Base-by-base conservation (phyloP, 2,329 filamentous ascomycete species). In the Penicillium brasilianum region DNA sequence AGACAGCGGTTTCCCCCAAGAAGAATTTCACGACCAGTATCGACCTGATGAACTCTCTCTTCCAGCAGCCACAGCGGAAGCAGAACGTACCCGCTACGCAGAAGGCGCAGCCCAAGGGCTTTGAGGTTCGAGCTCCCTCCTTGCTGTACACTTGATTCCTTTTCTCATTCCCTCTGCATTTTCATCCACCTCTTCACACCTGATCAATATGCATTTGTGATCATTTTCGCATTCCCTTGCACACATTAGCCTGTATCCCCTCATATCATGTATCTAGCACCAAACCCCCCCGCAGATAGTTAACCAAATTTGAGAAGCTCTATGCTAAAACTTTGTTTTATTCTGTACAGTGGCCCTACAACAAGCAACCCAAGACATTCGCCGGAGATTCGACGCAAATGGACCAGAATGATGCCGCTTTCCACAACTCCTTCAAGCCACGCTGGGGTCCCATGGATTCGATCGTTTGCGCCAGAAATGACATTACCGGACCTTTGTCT, bases 1-100 rank as follows among this genome's bases (percentile, higher is more conserved):
- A 66, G 36, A 56, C 68, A 3, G 63, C 57, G 7, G 64, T 66
- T 36, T 59, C 63, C 13, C 69, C 63, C 16, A 82, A 84, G 57
- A 86, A 87, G 66, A 89, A 90, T 0, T 94, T 97, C 77, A 86
- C 88, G 20, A 97, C 90, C 20, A 93, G 91, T 72, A 96, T 98
- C 79, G 95, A 97, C 81, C 82, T 97, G 75, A 97, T 97, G 92
- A 94, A 96, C 75, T 96, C 92, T 51, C 82, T 97, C 58, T 97
- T 96, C 78, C 90, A 91, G 75, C 87, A 90, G 75, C 87, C 90
- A 77, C 84, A 88, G 65, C 72, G 72, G 61, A 75, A 78, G 69
- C 72, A 78, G 63, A 83, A 82, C 60, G 58, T 52, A 4, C 61
- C 69, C 56, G 83, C 83, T 65, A 78, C 80, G 56, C 82, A 85